These are phyloP conservation scores for Rhodotorula diobovata DNA, from an alignment of 768 basidiomycete genomes.

Conservation along the genomic window DNA sequence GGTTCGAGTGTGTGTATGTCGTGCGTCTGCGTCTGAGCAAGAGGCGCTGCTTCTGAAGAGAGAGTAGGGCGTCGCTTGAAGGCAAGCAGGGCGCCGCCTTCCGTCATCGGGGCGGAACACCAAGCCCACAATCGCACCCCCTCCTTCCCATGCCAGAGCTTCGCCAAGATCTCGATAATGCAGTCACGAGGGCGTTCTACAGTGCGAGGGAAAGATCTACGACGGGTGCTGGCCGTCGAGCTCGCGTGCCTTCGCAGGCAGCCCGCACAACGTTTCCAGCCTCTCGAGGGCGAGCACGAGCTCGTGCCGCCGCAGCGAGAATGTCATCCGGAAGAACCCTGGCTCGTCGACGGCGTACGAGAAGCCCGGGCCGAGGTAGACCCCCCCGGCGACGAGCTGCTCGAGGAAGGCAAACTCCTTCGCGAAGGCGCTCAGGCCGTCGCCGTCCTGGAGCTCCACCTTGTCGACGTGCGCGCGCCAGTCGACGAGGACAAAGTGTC, in stretches of 20 bases:
- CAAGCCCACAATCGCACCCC: not conserved
- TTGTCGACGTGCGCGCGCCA: not conserved
- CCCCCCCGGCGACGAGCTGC: slow-evolving; percentile 16
- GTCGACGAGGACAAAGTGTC: slow-evolving; percentile 32
- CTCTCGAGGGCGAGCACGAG: slow-evolving; percentile 12
- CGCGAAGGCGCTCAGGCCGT: not conserved
- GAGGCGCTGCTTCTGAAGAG: no score
- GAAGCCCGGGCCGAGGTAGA: slow-evolving; percentile 23
- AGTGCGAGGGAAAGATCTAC: not conserved
- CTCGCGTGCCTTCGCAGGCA: not conserved
- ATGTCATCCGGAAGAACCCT: slow-evolving; percentile 28
- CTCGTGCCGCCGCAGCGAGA: slow-evolving; percentile 12
- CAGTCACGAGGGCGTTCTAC: not conserved
- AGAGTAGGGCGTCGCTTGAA: no score
- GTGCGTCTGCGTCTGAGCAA: no score
- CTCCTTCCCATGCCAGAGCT: not conserved
- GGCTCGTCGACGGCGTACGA: slow-evolving; percentile 12
- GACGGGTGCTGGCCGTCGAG: not conserved
- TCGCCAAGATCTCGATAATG: not conserved
- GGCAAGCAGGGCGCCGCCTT: no score
- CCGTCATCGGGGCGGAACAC: no score
- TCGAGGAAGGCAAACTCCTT: slow-evolving; percentile 14
- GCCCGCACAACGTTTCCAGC: slow-evolving; percentile 9
- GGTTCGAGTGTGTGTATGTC: no score
- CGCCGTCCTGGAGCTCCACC: not conserved